Evolutionary conservation across 164 flowering plant species (phyloP), one percentile per base, ranked within the genome.

Genomic region (Hamamelis virginiana): DNA sequence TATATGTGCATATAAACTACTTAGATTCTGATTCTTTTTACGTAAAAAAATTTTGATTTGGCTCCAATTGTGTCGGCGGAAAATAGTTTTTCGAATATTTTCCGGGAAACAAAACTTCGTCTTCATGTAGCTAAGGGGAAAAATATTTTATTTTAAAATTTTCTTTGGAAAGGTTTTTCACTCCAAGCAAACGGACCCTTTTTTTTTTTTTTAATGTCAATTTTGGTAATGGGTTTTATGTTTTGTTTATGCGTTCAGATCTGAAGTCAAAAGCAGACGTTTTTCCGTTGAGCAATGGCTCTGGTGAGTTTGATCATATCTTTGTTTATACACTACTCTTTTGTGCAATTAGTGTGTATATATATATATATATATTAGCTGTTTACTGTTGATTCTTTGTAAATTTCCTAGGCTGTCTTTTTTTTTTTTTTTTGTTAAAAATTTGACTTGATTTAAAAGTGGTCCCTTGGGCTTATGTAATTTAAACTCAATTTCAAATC

Each of bases 241-340:
- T 22, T 21, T 46, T 12, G n/a, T 62, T 28, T 10, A 38, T 38
- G 53, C 56, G 47, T 14, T 52, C 72, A 75, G 81, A 78, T 78
- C 81, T 68, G 72, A 38, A 41, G 60, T 69, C 57, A 1, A 64
- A 59, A 66, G 50, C 21, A 45, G 23, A 18, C 66, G 62, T 57
- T 72, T 66, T 59, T 59, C 69, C 67, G 57, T 15, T 23, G 65
- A 76, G 76, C 69, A 58, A 80, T 79, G 82, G 77, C 80, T 70
- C 74, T 80, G 74, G 82, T 80, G 70, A 68, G 82, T 68, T 44
- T 19, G 27, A 51, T 52, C 55, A 14, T 47, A 21, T 21, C 41
- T 19, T 26, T 26, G 13, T 52, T 58, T 26, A 8, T n/a, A 25
- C 41, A 33, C 4, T 33, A 6, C 41, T 6, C 6, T 2, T 6